phyloP scores from a whole-genome alignment of 164 flowering plant genomes.

The Aristolochia fimbriata region DNA sequence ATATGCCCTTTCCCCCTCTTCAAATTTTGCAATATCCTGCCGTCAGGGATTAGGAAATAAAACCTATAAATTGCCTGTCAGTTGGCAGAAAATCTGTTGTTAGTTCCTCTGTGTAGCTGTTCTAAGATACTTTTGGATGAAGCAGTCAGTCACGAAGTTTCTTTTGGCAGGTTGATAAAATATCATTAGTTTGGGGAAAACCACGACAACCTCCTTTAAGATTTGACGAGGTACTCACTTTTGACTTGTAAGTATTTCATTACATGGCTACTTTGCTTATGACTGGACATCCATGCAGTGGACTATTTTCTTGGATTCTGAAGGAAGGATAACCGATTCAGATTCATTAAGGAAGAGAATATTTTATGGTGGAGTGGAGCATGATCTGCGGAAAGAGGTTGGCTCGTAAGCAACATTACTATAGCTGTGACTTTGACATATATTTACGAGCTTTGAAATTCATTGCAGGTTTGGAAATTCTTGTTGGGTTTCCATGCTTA shows the following conservation, averaged over 20 bases:
- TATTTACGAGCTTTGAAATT: neutral
- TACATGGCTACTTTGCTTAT: neutral
- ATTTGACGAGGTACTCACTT: slow-evolving; percentile 57
- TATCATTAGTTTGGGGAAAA: slow-evolving; percentile 86
- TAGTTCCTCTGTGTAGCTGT: too few relatives aligned
- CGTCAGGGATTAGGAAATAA: too few relatives aligned
- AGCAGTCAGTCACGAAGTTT: too few relatives aligned
- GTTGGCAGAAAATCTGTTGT: too few relatives aligned
- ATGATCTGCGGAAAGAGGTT: slow-evolving; percentile 72
- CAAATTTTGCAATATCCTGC: too few relatives aligned
- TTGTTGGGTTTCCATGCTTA: slow-evolving; percentile 67
- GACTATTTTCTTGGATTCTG: slow-evolving; percentile 72
- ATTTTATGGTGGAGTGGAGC: slow-evolving; percentile 91
- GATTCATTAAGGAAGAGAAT: slow-evolving; percentile 67
- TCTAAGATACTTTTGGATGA: too few relatives aligned
- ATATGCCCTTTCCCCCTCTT: too few relatives aligned
- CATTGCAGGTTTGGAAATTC: slow-evolving; percentile 70
- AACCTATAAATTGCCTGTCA: too few relatives aligned
- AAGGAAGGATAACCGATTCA: slow-evolving; percentile 75
- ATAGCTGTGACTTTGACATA: slow-evolving; percentile 1
- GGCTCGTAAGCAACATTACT: slow-evolving; percentile 4
- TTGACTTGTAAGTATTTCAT: neutral
- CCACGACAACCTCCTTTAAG: slow-evolving; percentile 83
- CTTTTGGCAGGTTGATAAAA: slow-evolving; percentile 66
- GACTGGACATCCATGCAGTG: slow-evolving; percentile 35